phyloP scores from a whole-genome alignment of 2,329 filamentous ascomycete genomes.

The Fusarium tricinctum region DNA sequence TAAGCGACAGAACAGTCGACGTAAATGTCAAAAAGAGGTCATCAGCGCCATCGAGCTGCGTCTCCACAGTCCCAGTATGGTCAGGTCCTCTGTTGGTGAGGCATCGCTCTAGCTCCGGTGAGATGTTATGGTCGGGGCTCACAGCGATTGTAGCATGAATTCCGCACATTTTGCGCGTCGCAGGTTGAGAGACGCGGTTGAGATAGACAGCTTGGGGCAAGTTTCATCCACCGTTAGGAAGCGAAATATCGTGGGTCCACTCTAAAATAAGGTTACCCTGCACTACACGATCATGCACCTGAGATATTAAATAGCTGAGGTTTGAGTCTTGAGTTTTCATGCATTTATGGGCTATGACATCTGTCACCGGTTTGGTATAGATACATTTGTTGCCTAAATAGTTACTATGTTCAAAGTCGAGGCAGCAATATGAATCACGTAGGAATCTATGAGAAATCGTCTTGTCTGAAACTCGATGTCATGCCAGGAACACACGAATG shows the following conservation, averaged over 20 bases:
- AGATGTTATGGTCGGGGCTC: constrained; percentile 48
- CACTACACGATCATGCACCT: neutral
- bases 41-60: constrained; percentile 46
- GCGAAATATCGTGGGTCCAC: constrained; percentile 28
- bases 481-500: too few species aligned
- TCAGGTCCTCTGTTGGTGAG: constrained; percentile 73
- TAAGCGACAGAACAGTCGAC: constrained; percentile 91
- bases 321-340: neutral
- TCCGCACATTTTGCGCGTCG: constrained; percentile 67
- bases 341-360: neutral
- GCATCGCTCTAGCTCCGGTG: constrained; percentile 57
- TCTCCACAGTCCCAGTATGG: constrained; percentile 63
- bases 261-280: constrained; percentile 9
- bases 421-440: too few species aligned
- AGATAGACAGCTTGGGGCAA: constrained; percentile 10
- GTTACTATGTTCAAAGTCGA: neutral
- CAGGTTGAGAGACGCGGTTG: constrained; percentile 18
- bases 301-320: neutral
- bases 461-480: too few species aligned
- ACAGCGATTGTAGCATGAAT: constrained; percentile 67
- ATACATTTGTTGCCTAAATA: too few species aligned
- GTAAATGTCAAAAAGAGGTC: constrained; percentile 71
- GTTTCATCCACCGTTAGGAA: constrained; percentile 8
- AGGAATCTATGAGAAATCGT: too few species aligned
- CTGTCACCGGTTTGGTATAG: too few species aligned